These are phyloP conservation scores for Fonsecaea nubica DNA, from an alignment of 2,329 filamentous ascomycete species.

Conservation along the genomic window DNA sequence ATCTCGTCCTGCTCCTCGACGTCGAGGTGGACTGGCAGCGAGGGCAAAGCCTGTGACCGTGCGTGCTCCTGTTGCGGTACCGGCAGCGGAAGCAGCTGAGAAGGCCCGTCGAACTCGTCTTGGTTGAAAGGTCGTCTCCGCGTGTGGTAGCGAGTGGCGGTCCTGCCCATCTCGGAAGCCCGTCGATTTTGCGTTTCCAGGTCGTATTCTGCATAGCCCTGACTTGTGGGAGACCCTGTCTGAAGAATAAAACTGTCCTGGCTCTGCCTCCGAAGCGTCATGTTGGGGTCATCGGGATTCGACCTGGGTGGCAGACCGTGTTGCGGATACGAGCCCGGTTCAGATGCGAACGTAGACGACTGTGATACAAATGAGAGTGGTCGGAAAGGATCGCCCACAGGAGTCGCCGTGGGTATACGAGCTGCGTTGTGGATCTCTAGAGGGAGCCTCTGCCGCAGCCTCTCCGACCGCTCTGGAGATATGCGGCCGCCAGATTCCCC, in stretches of 20 bases:
- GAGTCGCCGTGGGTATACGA: conserved; percentile 27
- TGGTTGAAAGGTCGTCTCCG: conserved; percentile 69
- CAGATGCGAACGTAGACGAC: conserved; percentile 31
- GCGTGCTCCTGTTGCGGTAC: conserved; percentile 73
- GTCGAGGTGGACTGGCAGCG: conserved; percentile 80
- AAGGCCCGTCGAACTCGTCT: conserved; percentile 87
- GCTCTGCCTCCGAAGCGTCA: conserved; percentile 38
- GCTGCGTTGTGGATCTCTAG: conserved; percentile 33
- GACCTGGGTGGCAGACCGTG: conserved; percentile 30
- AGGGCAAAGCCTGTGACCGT: conserved; percentile 80
- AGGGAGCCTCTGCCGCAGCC: conserved; percentile 31
- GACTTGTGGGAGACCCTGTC: conserved; percentile 37
- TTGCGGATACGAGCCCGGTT: conserved; percentile 30
- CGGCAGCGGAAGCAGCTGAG: conserved; percentile 78
- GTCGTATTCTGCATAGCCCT: conserved; percentile 39
- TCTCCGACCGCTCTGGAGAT: conserved; percentile 34
- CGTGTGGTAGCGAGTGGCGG: conserved; percentile 36
- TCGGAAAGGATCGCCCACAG: conserved; percentile 32
- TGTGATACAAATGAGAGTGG: conserved; percentile 33
- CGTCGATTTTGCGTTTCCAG: conserved; percentile 36
- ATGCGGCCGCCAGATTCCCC: conserved; percentile 32
- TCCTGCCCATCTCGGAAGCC: conserved; percentile 34
- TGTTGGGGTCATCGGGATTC: conserved; percentile 31
- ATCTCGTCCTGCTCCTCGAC: conserved; percentile 86
- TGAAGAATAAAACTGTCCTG: conserved; percentile 38